A percentile compares a stretch with the other conserved stretches of the same genome.
Conservation (phyloP, 805 yeast species). For the Ogataea nakhonphanomensis region DNA sequence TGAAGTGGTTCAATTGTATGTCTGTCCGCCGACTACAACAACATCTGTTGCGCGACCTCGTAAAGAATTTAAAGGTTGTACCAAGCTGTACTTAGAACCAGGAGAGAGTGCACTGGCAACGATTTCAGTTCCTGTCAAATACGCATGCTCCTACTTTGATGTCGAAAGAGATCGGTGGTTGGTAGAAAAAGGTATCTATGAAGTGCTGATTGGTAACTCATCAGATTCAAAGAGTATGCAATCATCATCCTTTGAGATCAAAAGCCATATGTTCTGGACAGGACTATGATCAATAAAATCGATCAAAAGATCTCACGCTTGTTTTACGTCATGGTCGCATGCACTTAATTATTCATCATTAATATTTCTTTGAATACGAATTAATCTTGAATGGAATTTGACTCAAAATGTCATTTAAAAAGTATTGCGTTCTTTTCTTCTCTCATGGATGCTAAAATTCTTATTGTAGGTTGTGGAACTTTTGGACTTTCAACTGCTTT, state of each 20-base stretch:
- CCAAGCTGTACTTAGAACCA: conserved; percentile 43
- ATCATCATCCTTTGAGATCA: not conserved
- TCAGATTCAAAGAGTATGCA: not conserved
- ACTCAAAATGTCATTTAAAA: too few species aligned
- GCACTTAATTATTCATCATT: too few species aligned
- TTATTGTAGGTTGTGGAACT: conserved; percentile 10
- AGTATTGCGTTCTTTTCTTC: too few species aligned
- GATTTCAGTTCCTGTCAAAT: conserved; percentile 41
- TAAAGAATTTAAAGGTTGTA: conserved; percentile 59
- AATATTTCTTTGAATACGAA: too few species aligned
- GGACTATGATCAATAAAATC: not conserved
- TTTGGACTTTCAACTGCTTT: conserved; percentile 11
- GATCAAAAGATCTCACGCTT: too few species aligned
- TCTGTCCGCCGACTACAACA: conserved; percentile 37
- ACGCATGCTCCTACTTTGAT: conserved; percentile 54
- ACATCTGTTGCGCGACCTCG: conserved; percentile 42
- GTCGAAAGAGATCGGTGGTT: conserved; percentile 48
- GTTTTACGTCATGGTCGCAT: not conserved
- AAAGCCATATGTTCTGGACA: conserved; percentile 1
- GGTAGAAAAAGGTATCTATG: conserved; percentile 41
- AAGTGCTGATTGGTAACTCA: conserved; percentile 9
- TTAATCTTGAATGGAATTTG: too few species aligned
- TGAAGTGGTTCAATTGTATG: conserved; percentile 55
- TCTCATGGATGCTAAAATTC: not conserved
- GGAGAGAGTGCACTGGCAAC: conserved; percentile 40